These are phyloP conservation scores for Claviceps sp. DNA, from an alignment of 2,329 filamentous ascomycete genomes.

Conservation along the genomic window DNA sequence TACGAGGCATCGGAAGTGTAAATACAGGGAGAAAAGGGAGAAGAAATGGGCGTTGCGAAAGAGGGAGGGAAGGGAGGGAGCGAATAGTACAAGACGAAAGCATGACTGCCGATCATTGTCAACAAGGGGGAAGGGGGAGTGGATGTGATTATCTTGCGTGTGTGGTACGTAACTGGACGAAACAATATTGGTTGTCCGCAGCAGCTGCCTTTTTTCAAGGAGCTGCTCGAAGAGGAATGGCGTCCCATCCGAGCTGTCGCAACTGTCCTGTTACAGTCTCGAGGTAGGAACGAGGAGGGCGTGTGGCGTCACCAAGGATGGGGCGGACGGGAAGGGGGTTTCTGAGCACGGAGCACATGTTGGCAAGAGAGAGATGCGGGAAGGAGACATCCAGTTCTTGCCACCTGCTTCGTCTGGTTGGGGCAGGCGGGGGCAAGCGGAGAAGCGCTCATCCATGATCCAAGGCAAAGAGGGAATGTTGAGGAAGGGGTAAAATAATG, in stretches of 20 bases:
- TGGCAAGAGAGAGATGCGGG: background rate
- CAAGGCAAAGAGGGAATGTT: background rate
- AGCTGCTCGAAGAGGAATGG: constrained; percentile 17
- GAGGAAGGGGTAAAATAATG: no score
- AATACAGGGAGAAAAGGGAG: background rate
- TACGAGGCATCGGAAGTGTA: background rate
- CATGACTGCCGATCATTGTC: background rate
- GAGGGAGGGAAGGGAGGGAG: background rate
- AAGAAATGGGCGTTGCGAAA: background rate
- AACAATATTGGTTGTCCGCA: no score
- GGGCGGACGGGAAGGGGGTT: background rate
- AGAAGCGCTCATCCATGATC: background rate
- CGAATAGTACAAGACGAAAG: background rate
- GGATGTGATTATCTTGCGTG: background rate
- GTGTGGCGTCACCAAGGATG: constrained; percentile 2
- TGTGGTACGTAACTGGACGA: background rate
- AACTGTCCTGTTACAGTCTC: constrained; percentile 9
- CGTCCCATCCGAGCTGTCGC: constrained; percentile 13
- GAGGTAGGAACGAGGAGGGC: constrained; percentile 21
- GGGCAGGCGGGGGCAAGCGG: background rate
- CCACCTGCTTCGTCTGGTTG: background rate
- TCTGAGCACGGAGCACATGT: background rate
- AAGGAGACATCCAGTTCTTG: background rate
- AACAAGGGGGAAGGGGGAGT: background rate
- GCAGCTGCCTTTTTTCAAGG: background rate